Evolutionary conservation across 441 rosid genomes (phyloP), one percentile per base, ranked within the genome.

Genomic region (Syzygium syzygioides): DNA sequence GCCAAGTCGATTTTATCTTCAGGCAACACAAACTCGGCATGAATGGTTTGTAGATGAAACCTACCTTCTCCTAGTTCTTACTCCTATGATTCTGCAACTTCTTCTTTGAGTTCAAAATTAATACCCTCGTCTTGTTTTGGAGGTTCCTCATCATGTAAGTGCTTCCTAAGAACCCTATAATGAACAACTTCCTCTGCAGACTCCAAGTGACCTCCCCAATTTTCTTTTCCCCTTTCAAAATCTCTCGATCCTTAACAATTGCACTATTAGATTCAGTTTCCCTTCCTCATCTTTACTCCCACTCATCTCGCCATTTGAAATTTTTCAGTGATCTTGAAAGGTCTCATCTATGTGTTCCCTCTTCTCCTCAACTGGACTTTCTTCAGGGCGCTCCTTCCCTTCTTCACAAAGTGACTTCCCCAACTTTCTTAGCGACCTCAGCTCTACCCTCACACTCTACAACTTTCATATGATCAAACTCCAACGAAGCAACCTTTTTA

Each of bases 101-200:
- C 94, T 66, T 86, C 88, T 90, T 92, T 92, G 86, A 87, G 91
- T 86, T 93, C 94, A 89, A 90, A 92, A 93, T 91, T 93, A 87
- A 92, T 92, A 87, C 90, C 90, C 48, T 92, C 89, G 48, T 93
- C 95, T 85, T 50, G 90, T 83, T 64, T 88, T 79, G 45, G 87
- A 86, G 89, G 94, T 89, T 89, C 93, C 79, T 90, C 94, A 89
- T 92, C 85, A 76, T n/a, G 84, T 86, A 60, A 56, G n/a, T 91
- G 76, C 88, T 90, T 90, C 89, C 91, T 91, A 50, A 79, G 89
- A 89, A 85, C 55, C 12, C 86, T 64, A 66, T 89, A 89, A 86
- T 85, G 86, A 86, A 66, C 90, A 87, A 76, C 92, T 86, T 88
- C 94, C 90, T 90, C 92, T 87, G 88, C 90, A 66, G 86, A 86